Evolutionary conservation across 129 eudicot genomes (phyloP).

Genomic region (Ambrosia artemisiifolia): DNA sequence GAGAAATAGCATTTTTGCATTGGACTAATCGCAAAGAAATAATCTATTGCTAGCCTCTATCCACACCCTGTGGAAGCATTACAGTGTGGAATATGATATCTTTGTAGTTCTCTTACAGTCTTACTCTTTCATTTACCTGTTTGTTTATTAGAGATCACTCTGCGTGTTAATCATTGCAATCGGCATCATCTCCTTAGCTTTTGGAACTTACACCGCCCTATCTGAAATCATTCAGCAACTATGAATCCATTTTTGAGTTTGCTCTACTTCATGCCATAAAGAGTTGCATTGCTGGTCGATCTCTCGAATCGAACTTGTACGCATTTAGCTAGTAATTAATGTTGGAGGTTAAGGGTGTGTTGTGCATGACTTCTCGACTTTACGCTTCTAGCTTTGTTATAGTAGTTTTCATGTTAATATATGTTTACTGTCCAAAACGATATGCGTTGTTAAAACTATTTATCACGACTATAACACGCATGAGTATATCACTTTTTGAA

Average conservation of each 20-base stretch:
- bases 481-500: too few relatives aligned
- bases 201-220: constrained; percentile 63
- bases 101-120: neutral
- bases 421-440: too few relatives aligned
- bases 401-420: neutral
- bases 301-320: neutral
- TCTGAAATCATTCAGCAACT: constrained; percentile 44
- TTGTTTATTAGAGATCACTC: constrained; percentile 32
- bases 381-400: neutral
- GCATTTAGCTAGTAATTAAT: neutral
- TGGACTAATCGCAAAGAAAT: too few relatives aligned
- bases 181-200: constrained; percentile 47
- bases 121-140: constrained; percentile 1
- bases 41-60: too few relatives aligned
- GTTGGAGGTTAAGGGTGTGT: neutral
- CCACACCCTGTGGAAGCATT: neutral
- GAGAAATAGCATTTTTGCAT: too few relatives aligned
- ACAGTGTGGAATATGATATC: neutral
- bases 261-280: neutral
- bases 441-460: too few relatives aligned
- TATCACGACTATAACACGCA: too few relatives aligned
- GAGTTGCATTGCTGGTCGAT: neutral
- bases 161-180: constrained; percentile 46
- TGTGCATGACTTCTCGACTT: neutral
- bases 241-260: neutral